Evolutionary conservation across 2,329 filamentous ascomycete genomes (phyloP).

Genomic region (Aaosphaeria arxii): DNA sequence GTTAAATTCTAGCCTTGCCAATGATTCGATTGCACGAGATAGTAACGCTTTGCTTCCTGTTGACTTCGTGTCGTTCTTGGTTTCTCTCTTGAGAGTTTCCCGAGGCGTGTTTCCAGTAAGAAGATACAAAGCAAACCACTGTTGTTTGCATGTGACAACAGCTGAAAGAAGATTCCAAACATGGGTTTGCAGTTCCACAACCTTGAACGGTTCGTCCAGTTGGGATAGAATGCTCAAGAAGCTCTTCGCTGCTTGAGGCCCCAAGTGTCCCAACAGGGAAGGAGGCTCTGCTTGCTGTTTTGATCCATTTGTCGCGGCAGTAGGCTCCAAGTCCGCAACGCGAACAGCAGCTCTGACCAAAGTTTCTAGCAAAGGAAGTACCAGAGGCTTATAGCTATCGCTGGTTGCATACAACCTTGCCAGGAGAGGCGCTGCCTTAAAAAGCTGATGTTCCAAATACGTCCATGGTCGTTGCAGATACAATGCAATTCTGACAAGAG

Average conservation of each 20-base stretch:
- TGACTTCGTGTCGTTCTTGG: slow-evolving; percentile 39
- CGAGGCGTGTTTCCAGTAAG: slow-evolving; percentile 84
- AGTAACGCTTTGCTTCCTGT: slow-evolving; percentile 65
- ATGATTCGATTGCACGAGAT: slow-evolving; percentile 66
- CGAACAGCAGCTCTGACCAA: slow-evolving; percentile 69
- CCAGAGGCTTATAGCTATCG: slow-evolving; percentile 62
- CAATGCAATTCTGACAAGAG: slow-evolving; percentile 67
- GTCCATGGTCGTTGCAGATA: slow-evolving; percentile 61
- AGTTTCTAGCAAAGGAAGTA: slow-evolving; percentile 68
- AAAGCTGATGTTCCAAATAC: slow-evolving; percentile 72
- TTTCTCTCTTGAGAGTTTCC: slow-evolving; percentile 61
- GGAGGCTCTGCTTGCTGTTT: slow-evolving; percentile 62
- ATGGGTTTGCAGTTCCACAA: slow-evolving; percentile 61
- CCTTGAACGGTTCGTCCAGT: slow-evolving; percentile 71
- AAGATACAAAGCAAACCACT: slow-evolving; percentile 93
- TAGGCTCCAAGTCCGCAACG: slow-evolving; percentile 14
- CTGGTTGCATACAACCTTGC: slow-evolving; percentile 72
- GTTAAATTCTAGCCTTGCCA: slow-evolving; percentile 64
- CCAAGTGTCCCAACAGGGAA: slow-evolving; percentile 90
- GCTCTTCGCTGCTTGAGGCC: slow-evolving; percentile 75
- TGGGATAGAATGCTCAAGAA: slow-evolving; percentile 77
- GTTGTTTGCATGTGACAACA: slow-evolving; percentile 84
- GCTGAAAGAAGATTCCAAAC: slow-evolving; percentile 86
- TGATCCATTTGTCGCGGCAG: slow-evolving; percentile 25
- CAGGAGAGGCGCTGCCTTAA: slow-evolving; percentile 74